Conservation (phyloP, 139 green algal species). For the Ostreobium quekettii region DNA sequence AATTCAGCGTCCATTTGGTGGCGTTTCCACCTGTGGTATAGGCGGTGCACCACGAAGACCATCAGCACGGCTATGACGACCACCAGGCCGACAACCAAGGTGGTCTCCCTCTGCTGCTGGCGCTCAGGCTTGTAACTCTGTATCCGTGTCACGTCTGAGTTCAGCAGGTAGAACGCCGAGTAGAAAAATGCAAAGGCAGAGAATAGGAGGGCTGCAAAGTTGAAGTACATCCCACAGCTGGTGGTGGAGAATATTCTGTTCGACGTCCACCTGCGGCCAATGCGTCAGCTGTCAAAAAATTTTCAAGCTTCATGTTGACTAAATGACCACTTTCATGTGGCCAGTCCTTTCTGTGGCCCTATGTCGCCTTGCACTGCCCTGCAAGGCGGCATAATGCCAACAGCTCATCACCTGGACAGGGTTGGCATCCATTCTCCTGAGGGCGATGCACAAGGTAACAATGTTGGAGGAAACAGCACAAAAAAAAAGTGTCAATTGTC, state of each 20-base stretch:
- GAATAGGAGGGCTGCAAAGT: not conserved
- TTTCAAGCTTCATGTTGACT: too few species aligned
- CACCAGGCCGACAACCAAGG: not conserved
- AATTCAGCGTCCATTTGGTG: conserved; percentile 2
- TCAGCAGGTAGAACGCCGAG: not conserved
- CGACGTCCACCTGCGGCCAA: not conserved
- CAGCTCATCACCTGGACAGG: too few species aligned
- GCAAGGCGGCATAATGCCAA: too few species aligned
- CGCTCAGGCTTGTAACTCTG: not conserved
- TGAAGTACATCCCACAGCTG: not conserved
- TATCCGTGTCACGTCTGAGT: not conserved
- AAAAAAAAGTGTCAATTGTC: too few species aligned
- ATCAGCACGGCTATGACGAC: not conserved
- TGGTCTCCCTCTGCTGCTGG: not conserved
- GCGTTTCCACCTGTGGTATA: not conserved
- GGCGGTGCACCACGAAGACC: not conserved
- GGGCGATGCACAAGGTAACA: too few species aligned
- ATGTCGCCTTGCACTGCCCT: too few species aligned
- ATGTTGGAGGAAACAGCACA: too few species aligned
- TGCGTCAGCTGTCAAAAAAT: not conserved
- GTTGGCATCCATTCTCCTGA: too few species aligned
- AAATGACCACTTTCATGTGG: too few species aligned
- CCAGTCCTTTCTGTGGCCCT: too few species aligned
- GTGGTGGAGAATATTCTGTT: not conserved
- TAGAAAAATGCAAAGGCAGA: conserved; percentile 8